Base-by-base conservation (phyloP, 805 yeast genomes). In the Metschnikowia lochheadii region DNA sequence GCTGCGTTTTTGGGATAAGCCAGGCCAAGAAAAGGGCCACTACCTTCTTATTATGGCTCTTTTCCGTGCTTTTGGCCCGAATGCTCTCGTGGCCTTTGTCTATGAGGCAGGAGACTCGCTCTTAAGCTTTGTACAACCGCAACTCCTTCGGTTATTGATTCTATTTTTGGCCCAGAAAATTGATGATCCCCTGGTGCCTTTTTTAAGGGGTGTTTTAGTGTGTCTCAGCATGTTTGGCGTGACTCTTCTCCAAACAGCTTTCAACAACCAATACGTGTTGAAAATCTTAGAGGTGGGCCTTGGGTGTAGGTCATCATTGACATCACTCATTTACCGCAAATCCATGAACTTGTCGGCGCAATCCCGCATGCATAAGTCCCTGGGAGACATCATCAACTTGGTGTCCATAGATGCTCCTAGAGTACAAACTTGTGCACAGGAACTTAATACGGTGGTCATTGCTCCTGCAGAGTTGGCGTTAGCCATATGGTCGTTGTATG, bases 101-200 rank as follows among this genome's bases (percentile, higher is more conserved):
- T 63, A 51, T 49, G 72, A 68, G 46, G 54, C 65, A 7, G 52
- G 53, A 15, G 61, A 60, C 35, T 55, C 55, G 13, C 43, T 65
- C 11, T 50, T 65, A n/a, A 56, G 59, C 32, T 89, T 87, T 63
- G 76, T 79, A n/a, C 96, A 89, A 68, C 98, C 98, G 0, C 96
- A 89, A 60, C 68, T 91, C 26, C 71, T 92, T 49, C 77, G 86
- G 49, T 60, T 77, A 6, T 75, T 91, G 54, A 89, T 91, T 56
- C 64, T 70, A 48, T 84, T 79, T 59, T 81, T 84, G 52, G 76
- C 78, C 45, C 81, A 77, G n/a, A 54, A 54, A 17, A 39, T 51
- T 20, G 35, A 40, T 1, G 50, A 51, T 18, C 56, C 56, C 3
- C 48, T 14, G 21, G 45, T 40, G 17, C 62, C 63, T 6, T 49